Conservation (phyloP, 2,329 filamentous ascomycete species). For the Fulvia fulva region DNA sequence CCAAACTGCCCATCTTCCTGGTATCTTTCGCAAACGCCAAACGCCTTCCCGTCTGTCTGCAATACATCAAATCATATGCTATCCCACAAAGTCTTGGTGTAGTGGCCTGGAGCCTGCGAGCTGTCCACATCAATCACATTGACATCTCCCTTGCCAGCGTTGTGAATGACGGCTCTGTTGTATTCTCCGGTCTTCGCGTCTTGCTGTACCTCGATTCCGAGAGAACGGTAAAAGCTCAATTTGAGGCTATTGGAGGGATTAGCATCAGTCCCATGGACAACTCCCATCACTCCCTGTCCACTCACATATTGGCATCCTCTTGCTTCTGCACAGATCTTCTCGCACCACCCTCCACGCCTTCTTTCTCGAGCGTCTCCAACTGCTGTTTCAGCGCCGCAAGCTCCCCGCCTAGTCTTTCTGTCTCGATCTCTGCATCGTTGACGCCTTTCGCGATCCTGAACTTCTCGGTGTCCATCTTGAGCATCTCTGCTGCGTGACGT, state of each 20-base stretch:
- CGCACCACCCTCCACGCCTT: conserved; percentile 73
- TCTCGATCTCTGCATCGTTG: conserved; percentile 85
- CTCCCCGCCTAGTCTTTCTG: conserved; percentile 81
- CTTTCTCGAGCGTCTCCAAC: conserved; percentile 77
- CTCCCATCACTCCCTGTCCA: conserved; percentile 9
- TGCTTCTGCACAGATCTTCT: conserved; percentile 40
- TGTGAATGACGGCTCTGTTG: conserved; percentile 78
- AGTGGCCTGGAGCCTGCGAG: conserved; percentile 86
- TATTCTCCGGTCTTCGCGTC: conserved; percentile 71
- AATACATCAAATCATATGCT: conserved; percentile 56
- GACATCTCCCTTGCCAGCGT: conserved; percentile 82
- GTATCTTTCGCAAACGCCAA: conserved; percentile 11
- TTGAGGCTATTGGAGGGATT: conserved; percentile 54
- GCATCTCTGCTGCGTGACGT: conserved; percentile 77
- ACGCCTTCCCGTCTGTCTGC: neutral
- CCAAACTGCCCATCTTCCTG: too few relatives aligned
- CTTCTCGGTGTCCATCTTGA: conserved; percentile 85
- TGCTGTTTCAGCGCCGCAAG: conserved; percentile 69
- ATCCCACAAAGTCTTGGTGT: conserved; percentile 95
- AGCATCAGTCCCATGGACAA: neutral
- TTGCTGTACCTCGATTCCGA: conserved; percentile 87
- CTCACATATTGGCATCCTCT: conserved; percentile 49
- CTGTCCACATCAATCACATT: conserved; percentile 87
- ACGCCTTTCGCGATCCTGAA: conserved; percentile 92
- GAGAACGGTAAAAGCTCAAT: conserved; percentile 82